Conservation (phyloP, 208 protist species). For the Wallacemonas collosoma region DNA sequence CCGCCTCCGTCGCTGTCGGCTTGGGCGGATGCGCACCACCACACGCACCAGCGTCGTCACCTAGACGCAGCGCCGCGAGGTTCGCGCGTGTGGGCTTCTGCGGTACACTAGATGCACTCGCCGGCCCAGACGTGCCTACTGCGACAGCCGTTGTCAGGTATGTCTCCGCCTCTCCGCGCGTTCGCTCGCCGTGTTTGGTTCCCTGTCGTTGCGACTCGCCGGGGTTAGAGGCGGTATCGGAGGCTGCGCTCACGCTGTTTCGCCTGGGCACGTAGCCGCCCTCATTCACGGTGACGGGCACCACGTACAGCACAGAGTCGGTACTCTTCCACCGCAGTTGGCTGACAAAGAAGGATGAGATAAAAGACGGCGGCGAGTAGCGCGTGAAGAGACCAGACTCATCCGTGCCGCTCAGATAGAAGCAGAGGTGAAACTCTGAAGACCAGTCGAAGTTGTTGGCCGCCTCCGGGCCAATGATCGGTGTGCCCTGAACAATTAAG, state of each 20-base stretch:
- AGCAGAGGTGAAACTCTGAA: constrained; percentile 68
- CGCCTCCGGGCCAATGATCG: constrained; percentile 72
- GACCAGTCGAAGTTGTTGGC: constrained; percentile 57
- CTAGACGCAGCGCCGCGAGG: not conserved
- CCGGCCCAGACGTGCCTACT: not conserved
- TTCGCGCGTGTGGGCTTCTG: not conserved
- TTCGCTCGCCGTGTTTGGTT: not conserved
- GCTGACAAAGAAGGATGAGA: constrained; percentile 70
- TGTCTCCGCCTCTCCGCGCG: too few relatives aligned
- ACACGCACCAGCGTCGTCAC: not conserved
- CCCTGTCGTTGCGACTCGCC: not conserved
- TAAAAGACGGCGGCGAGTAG: constrained; percentile 68
- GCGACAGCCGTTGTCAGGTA: too few relatives aligned
- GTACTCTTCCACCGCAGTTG: constrained; percentile 59
- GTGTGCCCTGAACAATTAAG: constrained; percentile 62
- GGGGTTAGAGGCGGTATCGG: not conserved
- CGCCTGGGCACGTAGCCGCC: constrained; percentile 65
- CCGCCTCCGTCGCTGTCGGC: constrained; percentile 13
- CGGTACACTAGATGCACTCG: not conserved
- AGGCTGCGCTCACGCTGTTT: not conserved
- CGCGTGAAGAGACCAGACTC: constrained; percentile 54
- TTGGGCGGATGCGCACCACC: not conserved
- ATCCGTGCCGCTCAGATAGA: constrained; percentile 77
- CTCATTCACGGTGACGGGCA: constrained; percentile 73
- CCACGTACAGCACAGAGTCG: constrained; percentile 70